These are phyloP conservation scores for Ascochyta fabae DNA, from an alignment of 2,329 filamentous ascomycete genomes.

Conservation along the genomic window DNA sequence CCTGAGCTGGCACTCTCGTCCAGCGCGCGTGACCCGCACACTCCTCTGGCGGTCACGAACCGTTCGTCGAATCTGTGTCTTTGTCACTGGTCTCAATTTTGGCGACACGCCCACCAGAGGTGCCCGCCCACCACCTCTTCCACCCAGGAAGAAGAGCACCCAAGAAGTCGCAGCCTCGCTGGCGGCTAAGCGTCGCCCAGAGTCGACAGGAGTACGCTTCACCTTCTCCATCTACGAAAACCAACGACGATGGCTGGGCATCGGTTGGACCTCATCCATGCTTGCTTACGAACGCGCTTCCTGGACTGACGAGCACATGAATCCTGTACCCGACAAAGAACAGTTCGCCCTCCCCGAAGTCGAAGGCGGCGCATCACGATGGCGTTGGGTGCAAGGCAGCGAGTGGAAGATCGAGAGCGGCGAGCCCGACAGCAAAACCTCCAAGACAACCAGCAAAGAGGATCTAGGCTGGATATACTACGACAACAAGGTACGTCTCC, in stretches of 20 bases:
- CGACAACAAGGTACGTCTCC: constrained; percentile 79
- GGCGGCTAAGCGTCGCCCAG: constrained; percentile 49
- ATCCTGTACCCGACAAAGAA: constrained; percentile 76
- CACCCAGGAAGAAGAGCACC: constrained; percentile 54
- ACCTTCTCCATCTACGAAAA: constrained; percentile 98
- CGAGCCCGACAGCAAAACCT: constrained; percentile 43
- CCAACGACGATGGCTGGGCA: constrained; percentile 89
- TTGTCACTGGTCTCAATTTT: constrained; percentile 82
- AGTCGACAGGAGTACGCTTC: constrained; percentile 83
- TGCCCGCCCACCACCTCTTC: constrained; percentile 46
- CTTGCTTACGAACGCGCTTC: constrained; percentile 88
- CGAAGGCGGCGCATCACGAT: constrained; percentile 66
- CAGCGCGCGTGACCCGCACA: constrained; percentile 81
- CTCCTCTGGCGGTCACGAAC: constrained; percentile 88
- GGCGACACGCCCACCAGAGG: constrained; percentile 51
- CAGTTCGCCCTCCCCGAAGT: constrained; percentile 73
- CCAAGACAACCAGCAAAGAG: constrained; percentile 49
- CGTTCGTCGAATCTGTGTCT: constrained; percentile 71
- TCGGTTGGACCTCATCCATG: constrained; percentile 92
- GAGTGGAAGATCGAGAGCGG: constrained; percentile 87
- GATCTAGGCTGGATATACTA: constrained; percentile 93
- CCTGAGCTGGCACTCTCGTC: constrained; percentile 89
- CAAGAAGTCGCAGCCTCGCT: constrained; percentile 56
- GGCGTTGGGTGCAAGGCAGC: constrained; percentile 84
- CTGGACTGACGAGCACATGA: constrained; percentile 97